Evolutionary conservation across 495 filamentous ascomycete species (phyloP).

Genomic region (Daldinia caldariorum): DNA sequence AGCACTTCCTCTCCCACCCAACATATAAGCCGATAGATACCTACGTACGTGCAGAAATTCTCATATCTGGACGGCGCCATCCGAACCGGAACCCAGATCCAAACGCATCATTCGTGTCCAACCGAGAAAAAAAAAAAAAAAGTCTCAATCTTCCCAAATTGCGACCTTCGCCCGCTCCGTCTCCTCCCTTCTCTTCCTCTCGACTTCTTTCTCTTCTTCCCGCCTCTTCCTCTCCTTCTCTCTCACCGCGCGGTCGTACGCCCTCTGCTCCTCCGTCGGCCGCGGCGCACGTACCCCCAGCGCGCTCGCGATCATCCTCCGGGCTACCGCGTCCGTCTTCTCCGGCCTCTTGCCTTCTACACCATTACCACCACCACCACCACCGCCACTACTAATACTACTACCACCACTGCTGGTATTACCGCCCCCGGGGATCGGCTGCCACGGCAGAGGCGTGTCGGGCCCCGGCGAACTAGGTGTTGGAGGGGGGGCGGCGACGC

Average conservation of each 20-base stretch:
- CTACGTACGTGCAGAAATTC: no score
- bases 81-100: neutral
- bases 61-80: no score
- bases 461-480: slow-evolving; percentile 68
- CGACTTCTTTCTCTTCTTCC: slow-evolving; percentile 75
- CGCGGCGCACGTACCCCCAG: slow-evolving; percentile 83
- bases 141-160: slow-evolving; percentile 80
- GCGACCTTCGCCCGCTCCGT: slow-evolving; percentile 75
- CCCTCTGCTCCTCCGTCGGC: slow-evolving; percentile 85
- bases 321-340: slow-evolving; percentile 91
- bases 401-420: slow-evolving; percentile 5
- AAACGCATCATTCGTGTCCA: no score
- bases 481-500: slow-evolving; percentile 63
- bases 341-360: slow-evolving; percentile 68
- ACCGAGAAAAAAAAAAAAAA: no score
- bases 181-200: slow-evolving; percentile 70
- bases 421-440: slow-evolving; percentile 8
- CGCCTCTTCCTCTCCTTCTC: slow-evolving; percentile 84
- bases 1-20: neutral
- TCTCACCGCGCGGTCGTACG: slow-evolving; percentile 84
- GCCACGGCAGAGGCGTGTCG: slow-evolving; percentile 32
- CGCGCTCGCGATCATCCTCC: slow-evolving; percentile 88
- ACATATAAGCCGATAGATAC: no score
- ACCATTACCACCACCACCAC: neutral
- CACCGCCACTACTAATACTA: no score